Conservation (phyloP, 352 stramenopile genomes). For the Pythium dissotocum region DNA sequence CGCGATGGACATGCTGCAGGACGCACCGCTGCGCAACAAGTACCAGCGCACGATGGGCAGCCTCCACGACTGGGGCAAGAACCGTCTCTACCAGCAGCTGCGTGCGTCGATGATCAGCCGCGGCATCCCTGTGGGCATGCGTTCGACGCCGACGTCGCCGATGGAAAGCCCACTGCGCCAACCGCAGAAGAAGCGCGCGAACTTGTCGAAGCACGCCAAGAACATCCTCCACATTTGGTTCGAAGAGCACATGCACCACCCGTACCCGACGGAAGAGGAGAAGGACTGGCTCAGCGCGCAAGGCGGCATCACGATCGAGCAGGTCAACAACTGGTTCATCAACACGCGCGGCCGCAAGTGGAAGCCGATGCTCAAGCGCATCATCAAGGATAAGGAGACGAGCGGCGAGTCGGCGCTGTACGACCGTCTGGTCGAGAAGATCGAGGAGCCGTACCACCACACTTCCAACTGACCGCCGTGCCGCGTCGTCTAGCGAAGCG, state of each 20-base stretch:
- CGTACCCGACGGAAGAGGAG: conserved; percentile 84
- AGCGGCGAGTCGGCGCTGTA: conserved; percentile 57
- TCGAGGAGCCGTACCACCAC: conserved; percentile 69
- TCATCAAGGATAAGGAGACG: conserved; percentile 68
- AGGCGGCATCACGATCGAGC: conserved; percentile 80
- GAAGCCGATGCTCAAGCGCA: conserved; percentile 78
- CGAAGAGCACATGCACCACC: conserved; percentile 81
- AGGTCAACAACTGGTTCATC: conserved; percentile 91
- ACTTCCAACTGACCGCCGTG: conserved; percentile 20
- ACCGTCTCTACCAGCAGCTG: conserved; percentile 29
- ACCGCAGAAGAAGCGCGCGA: conserved; percentile 69
- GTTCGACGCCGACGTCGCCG: conserved; percentile 18
- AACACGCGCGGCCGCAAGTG: conserved; percentile 85
- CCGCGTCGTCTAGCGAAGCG: neutral
- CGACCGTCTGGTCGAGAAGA: conserved; percentile 78
- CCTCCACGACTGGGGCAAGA: conserved; percentile 26
- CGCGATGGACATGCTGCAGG: conserved; percentile 23
- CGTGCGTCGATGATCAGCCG: conserved; percentile 20
- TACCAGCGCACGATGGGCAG: conserved; percentile 23
- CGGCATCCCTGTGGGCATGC: neutral
- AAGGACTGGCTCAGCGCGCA: conserved; percentile 66
- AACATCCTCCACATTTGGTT: conserved; percentile 79
- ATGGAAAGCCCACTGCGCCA: conserved; percentile 27
- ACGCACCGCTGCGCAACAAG: conserved; percentile 22
- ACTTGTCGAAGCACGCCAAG: conserved; percentile 75